A percentile compares a stretch with the other conserved stretches of the same genome.
Conservation (phyloP, 306 rosid species). For the Erythrophleum fordii region DNA sequence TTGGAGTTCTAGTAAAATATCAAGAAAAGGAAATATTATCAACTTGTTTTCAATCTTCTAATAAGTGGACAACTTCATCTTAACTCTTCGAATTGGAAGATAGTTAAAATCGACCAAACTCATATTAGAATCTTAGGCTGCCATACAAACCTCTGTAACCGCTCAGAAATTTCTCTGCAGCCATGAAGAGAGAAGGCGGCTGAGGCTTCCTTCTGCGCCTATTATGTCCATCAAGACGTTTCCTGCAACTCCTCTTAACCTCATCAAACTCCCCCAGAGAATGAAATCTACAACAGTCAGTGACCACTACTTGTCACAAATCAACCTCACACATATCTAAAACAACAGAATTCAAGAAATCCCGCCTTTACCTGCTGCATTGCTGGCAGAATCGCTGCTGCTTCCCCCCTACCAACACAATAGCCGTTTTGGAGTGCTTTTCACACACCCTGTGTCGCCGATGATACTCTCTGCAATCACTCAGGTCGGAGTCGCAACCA, state of each 20-base stretch:
- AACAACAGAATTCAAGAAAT: conserved; percentile 2
- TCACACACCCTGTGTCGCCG: conserved; percentile 87
- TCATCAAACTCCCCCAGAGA: conserved; percentile 86
- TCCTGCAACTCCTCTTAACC: conserved; percentile 88
- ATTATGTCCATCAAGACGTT: conserved; percentile 87
- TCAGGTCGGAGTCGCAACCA: conserved; percentile 78
- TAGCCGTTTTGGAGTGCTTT: conserved; percentile 78
- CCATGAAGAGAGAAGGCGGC: conserved; percentile 60
- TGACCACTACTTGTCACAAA: background rate
- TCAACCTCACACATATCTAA: background rate
- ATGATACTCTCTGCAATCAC: conserved; percentile 85
- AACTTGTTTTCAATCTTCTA: background rate
- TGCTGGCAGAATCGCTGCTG: conserved; percentile 94
- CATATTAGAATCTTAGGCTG: conserved; percentile 14
- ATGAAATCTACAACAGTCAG: conserved; percentile 68
- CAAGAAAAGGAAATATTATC: background rate
- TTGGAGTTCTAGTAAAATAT: conserved; percentile 12
- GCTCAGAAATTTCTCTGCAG: conserved; percentile 50
- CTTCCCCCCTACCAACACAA: conserved; percentile 67
- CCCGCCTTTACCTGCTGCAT: conserved; percentile 76
- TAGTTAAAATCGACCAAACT: background rate
- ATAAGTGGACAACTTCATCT: background rate
- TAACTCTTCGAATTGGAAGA: background rate
- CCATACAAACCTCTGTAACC: conserved; percentile 59
- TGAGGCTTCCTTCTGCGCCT: conserved; percentile 85